These are phyloP conservation scores for Pseudogymnoascus sp. DNA, from an alignment of 2,329 filamentous ascomycete species.

Conservation along the genomic window DNA sequence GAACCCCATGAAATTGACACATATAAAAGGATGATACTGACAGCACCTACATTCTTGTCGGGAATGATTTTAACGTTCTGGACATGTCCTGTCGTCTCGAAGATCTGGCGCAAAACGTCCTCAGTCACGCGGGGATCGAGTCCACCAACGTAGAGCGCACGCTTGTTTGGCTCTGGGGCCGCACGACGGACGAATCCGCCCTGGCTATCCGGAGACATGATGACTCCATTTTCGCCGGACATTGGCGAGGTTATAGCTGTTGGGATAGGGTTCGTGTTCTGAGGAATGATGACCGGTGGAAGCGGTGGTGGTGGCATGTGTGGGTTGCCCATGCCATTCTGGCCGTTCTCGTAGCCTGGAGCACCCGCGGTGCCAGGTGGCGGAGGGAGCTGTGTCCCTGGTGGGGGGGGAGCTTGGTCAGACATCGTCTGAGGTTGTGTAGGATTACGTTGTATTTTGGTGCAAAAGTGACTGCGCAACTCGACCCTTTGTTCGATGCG, in stretches of 20 bases:
- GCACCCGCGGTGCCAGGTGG: slow-evolving; percentile 61
- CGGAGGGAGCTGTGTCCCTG: slow-evolving; percentile 59
- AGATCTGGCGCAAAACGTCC: slow-evolving; percentile 93
- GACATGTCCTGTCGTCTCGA: slow-evolving; percentile 97
- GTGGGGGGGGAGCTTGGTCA: slow-evolving; percentile 60
- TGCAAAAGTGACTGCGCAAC: slow-evolving; percentile 5
- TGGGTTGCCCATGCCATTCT: slow-evolving; percentile 63
- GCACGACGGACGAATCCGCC: slow-evolving; percentile 79
- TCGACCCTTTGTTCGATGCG: neutral
- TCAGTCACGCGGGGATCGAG: slow-evolving; percentile 93
- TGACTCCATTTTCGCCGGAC: slow-evolving; percentile 56
- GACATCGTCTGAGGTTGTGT: slow-evolving; percentile 52
- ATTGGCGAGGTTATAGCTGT: slow-evolving; percentile 86
- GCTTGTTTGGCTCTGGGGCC: slow-evolving; percentile 96
- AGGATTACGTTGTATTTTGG: neutral
- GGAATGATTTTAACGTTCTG: slow-evolving; percentile 99
- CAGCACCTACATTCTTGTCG: slow-evolving; percentile 87
- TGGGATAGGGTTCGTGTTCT: slow-evolving; percentile 92
- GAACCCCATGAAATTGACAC: slow-evolving; percentile 21
- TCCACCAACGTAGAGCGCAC: slow-evolving; percentile 91
- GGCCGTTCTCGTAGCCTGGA: slow-evolving; percentile 69
- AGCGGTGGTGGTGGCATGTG: slow-evolving; percentile 89
- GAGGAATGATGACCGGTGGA: slow-evolving; percentile 76
- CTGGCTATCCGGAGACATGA: slow-evolving; percentile 80
- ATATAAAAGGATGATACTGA: slow-evolving; percentile 29